Evolutionary conservation across 2,329 filamentous ascomycete species (phyloP), one percentile per base, ranked within the genome.

Genomic region (Rhynchosporium agropyri): DNA sequence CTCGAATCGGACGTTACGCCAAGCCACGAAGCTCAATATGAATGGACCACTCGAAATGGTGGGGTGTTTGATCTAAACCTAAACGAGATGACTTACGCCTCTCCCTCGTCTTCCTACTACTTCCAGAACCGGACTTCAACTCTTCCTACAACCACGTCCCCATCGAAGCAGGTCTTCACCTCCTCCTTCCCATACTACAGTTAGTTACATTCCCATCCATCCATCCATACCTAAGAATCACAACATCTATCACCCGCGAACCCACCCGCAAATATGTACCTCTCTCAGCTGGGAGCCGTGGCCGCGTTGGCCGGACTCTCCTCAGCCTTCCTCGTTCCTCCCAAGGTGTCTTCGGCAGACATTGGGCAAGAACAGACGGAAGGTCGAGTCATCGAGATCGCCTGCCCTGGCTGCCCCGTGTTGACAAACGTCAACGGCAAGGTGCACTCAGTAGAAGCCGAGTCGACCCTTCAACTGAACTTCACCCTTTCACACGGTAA

Each of bases 321-420:
- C 40, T 71, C 75, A 29, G 81, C 84, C 62, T 80, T 87, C 70
- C 77, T 88, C 64, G 69, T 88, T 60, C 79, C 84, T 40, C 81
- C 85, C 62, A 76, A 80, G 69, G 73, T 80, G 61, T 77, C 78
- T 64, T 73, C 76, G 26, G 74, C 77, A 58, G 78, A 81, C 60
- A 74, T 76, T 62, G 75, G 33, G 62, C 72, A 13, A 71, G 74
- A 29, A 68, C 76, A 45, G 67, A 79, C 67, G 69, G 68, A 29
- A 20, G 20, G 20, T 20, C 78, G 81, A 65, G 72, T 75, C 28
- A 62, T 87, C 63, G 76, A 79, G 49, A 69, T 88, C 43, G 77
- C 81, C 63, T 88, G 85, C 70, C 76, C 78, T 26, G 80, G 81
- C 65, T 88, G 85, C 70, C 79, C 79, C 10, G 78, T 83, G 60